phyloP scores from a whole-genome alignment of 2,329 filamentous ascomycete species.

The Exserohilum turcica region DNA sequence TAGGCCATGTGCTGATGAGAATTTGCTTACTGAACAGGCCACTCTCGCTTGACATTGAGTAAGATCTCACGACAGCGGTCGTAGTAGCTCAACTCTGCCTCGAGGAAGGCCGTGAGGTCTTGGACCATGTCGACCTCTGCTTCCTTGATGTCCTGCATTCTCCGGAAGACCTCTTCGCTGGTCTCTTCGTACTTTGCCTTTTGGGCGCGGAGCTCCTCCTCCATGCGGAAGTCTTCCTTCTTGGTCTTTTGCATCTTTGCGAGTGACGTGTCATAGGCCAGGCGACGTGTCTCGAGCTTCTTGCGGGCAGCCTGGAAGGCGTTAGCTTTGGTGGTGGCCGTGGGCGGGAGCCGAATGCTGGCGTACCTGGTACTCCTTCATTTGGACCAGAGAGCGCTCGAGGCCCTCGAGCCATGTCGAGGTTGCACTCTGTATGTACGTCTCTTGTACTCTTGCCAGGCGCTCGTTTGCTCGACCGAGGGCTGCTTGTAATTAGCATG shows the following conservation, averaged over 20 bases:
- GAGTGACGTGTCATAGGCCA: constrained; percentile 89
- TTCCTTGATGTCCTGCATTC: constrained; percentile 97
- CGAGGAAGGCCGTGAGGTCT: constrained; percentile 80
- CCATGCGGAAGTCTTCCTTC: constrained; percentile 88
- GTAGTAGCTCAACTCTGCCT: constrained; percentile 88
- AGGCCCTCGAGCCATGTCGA: constrained; percentile 89
- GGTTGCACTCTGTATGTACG: constrained; percentile 77
- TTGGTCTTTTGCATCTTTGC: constrained; percentile 92
- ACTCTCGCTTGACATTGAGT: constrained; percentile 69
- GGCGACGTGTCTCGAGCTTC: constrained; percentile 87
- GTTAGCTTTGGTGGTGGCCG: constrained; percentile 17
- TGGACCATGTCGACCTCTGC: constrained; percentile 81
- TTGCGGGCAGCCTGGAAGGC: constrained; percentile 72
- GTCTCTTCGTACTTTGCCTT: constrained; percentile 97
- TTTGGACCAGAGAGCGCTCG: constrained; percentile 85
- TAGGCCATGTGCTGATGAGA: constrained; percentile 2
- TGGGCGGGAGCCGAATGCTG: not conserved
- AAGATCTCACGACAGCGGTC: constrained; percentile 89
- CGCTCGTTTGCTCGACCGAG: constrained; percentile 88
- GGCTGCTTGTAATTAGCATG: constrained; percentile 52
- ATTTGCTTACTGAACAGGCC: constrained; percentile 64
- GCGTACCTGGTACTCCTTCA: constrained; percentile 95
- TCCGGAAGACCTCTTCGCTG: constrained; percentile 84
- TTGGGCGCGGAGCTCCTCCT: constrained; percentile 87
- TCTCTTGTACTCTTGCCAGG: constrained; percentile 82